Base-by-base conservation (phyloP, 2,329 filamentous ascomycete species). In the Huntiella moniliformis region DNA sequence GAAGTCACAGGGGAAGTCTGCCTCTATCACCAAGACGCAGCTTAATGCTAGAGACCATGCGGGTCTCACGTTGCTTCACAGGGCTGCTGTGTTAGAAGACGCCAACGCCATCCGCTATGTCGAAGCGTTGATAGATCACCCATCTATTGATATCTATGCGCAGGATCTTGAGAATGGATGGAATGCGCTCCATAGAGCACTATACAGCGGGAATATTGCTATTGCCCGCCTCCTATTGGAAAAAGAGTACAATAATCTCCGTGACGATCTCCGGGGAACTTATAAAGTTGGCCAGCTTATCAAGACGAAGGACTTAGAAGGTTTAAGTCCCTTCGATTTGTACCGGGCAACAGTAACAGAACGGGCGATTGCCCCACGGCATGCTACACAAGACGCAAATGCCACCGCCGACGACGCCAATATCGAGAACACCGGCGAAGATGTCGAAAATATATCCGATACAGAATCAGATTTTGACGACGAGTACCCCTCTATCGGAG, bases 301-400 rank as follows among this genome's bases (percentile, higher is more conserved):
- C 56, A 95, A 93, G 64, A 84, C 91, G 44, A 98, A 96, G 60
- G 91, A 98, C 56, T 77, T 82, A 49, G 91, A 96, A 61, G 88
- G 88, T 7, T 86, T 92, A 57, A 93, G 86, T 53, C 88, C 91
- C 0, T 88, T 96, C 53, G 91, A 96, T 58, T 65, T 98, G 8
- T 96, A 93, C 55, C 82, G 84, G 51, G 77, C 82, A 35, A 94
- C 85, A 39, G 17, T 39, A 3, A 16, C 0, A 28, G 22, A 28
- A 8, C 22, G 22, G 22, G 22, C 7, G 22, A 10, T 28, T 32
- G 34, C 85, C 12, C 70, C 71, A 47, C 58, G 55, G 8, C 49
- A 52, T 32, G 55, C 53, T 38, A 34, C 10, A 7, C 35, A 15
- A 13, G 6, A 6, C 10, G 16, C 3, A 32, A 33, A 31, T 8